These are phyloP conservation scores for Yamadazyma atlantica DNA, from an alignment of 1,139 yeast genomes.

Conservation along the genomic window DNA sequence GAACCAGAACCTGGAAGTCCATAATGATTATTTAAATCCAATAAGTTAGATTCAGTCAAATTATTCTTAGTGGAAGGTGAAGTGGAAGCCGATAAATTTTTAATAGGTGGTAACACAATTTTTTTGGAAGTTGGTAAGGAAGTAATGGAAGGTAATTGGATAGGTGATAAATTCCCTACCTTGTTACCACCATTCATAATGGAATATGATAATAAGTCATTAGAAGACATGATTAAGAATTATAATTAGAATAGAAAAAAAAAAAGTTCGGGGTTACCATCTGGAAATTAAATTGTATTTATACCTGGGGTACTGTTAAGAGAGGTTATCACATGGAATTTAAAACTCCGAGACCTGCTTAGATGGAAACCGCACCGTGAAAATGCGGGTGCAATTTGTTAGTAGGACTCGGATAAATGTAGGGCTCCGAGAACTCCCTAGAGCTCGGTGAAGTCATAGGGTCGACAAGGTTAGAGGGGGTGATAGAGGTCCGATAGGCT, in stretches of 20 bases:
- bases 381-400: neutral
- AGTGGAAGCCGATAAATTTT: constrained; percentile 2
- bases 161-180: constrained; percentile 10
- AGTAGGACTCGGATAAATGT: constrained; percentile 3
- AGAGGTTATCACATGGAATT: constrained; percentile 16
- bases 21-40: constrained; percentile 6
- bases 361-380: neutral
- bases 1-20: neutral
- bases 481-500: neutral
- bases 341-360: constrained; percentile 12
- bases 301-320: constrained; percentile 18
- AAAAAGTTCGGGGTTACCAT: neutral
- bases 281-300: constrained; percentile 2
- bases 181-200: constrained; percentile 27
- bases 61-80: constrained; percentile 5
- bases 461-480: neutral
- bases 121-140: constrained; percentile 9
- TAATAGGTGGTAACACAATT: constrained; percentile 19
- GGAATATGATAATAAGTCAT: constrained; percentile 33
- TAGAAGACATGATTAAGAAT: constrained; percentile 20
- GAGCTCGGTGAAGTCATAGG: neutral
- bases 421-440: constrained; percentile 2
- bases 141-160: constrained; percentile 9
- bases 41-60: constrained; percentile 19
- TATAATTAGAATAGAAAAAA: neutral